Percentiles rank a stretch among this genome's conserved stretches.
Evolutionary conservation across 2,329 filamentous ascomycete species (phyloP).

Genomic region (Emmonsiellopsis sp.): DNA sequence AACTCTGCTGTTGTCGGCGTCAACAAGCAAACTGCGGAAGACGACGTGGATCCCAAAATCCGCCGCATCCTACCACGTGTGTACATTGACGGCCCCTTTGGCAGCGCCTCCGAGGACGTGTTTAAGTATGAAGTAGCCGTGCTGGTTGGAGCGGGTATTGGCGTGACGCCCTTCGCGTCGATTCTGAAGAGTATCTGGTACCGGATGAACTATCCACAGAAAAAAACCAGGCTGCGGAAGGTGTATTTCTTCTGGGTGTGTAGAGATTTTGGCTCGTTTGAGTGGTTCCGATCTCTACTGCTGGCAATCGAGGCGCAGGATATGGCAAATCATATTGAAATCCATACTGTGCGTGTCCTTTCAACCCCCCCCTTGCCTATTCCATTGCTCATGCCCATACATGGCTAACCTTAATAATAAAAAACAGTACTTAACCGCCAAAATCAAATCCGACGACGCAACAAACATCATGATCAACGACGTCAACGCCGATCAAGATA

Average conservation of each 20-base stretch:
- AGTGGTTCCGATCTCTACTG: constrained; percentile 80
- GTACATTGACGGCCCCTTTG: constrained; percentile 78
- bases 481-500: constrained; percentile 72
- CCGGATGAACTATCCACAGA: constrained; percentile 75
- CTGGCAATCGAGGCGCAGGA: constrained; percentile 82
- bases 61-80: constrained; percentile 67
- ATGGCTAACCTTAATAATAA: neutral
- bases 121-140: constrained; percentile 52
- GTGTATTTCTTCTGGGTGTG: constrained; percentile 94
- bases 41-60: constrained; percentile 59
- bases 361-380: neutral
- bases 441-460: constrained; percentile 76
- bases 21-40: constrained; percentile 43
- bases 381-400: neutral
- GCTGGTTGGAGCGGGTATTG: constrained; percentile 43
- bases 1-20: constrained; percentile 62
- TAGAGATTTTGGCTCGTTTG: constrained; percentile 77
- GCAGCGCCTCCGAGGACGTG: constrained; percentile 77
- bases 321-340: constrained; percentile 74
- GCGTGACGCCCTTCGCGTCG: constrained; percentile 44
- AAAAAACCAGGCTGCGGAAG: constrained; percentile 67
- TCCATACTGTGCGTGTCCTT: constrained; percentile 43
- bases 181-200: constrained; percentile 82
- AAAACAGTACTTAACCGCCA: constrained; percentile 64
- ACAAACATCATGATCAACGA: constrained; percentile 93